Evolutionary conservation across 2,329 filamentous ascomycete species (phyloP).

Genomic region (Diaporthe nobilis): DNA sequence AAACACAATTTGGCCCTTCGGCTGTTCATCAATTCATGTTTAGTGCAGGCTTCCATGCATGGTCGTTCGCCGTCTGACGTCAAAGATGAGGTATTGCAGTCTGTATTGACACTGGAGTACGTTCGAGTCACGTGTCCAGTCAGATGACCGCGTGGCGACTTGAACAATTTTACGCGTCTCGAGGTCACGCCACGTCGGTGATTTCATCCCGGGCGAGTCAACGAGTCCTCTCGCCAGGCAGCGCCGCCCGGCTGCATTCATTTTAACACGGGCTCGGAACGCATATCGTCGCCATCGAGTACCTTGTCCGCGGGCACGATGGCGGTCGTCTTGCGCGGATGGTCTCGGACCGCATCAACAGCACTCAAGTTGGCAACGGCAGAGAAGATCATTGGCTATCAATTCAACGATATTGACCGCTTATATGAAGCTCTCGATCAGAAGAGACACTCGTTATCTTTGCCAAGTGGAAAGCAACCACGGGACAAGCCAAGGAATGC

Average conservation of each 20-base stretch:
- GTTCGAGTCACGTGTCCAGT: slow-evolving; percentile 6
- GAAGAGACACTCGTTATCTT: neutral
- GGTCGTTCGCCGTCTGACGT: neutral
- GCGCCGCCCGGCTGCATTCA: neutral
- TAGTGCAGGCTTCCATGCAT: neutral
- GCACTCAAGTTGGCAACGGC: slow-evolving; percentile 35
- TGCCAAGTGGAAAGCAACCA: neutral
- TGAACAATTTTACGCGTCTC: neutral
- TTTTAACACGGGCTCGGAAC: neutral
- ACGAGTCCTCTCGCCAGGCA: neutral
- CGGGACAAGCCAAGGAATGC: neutral
- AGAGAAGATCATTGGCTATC: slow-evolving; percentile 40
- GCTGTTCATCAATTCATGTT: neutral
- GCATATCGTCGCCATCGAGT: neutral
- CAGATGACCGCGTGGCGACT: slow-evolving; percentile 14
- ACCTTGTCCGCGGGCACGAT: neutral
- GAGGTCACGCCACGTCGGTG: neutral
- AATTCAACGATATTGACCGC: slow-evolving; percentile 48
- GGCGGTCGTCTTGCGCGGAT: slow-evolving; percentile 15
- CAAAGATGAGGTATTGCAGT: neutral
- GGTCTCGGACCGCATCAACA: slow-evolving; percentile 13
- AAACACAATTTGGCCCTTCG: neutral
- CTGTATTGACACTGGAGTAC: neutral
- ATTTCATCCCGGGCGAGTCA: neutral
- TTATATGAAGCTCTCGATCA: slow-evolving; percentile 48